Evolutionary conservation across 371 early-diverging fungal genomes (phyloP).

Genomic region (Dinochytrium kinnereticum): DNA sequence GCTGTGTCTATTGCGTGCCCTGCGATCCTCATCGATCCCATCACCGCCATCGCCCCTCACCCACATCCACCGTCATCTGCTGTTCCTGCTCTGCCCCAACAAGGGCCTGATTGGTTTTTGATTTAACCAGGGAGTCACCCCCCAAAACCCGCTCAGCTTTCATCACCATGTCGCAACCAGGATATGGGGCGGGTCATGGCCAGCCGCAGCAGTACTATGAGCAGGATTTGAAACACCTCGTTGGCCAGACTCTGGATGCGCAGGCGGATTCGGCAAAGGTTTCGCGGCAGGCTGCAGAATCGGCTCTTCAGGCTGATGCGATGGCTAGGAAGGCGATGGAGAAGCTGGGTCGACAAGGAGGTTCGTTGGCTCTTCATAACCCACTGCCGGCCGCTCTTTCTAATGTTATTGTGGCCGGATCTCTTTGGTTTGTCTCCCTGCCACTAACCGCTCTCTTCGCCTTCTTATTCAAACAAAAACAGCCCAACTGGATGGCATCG

Average conservation of each 20-base stretch:
- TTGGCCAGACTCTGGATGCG: not conserved
- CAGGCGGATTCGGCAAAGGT: not conserved
- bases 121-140: too few species aligned
- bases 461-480: not conserved
- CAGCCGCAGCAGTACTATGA: not conserved
- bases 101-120: too few species aligned
- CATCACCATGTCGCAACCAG: too few species aligned
- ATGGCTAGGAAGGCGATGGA: not conserved
- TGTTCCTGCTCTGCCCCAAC: too few species aligned
- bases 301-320: not conserved
- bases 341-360: constrained; percentile 8
- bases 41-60: too few species aligned
- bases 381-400: not conserved
- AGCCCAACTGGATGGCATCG: not conserved
- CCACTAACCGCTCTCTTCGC: not conserved
- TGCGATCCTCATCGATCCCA: too few species aligned
- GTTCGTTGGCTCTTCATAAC: not conserved
- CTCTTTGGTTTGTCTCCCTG: not conserved
- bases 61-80: too few species aligned
- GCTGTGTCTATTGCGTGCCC: too few species aligned
- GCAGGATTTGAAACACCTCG: not conserved
- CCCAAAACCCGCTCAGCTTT: too few species aligned
- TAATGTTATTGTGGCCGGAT: too few species aligned
- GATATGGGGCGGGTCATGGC: constrained; percentile 26
- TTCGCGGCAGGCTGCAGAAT: not conserved